These are phyloP conservation scores for Dioscorea dumetorum DNA, from an alignment of 106 monocot species.

Conservation along the genomic window DNA sequence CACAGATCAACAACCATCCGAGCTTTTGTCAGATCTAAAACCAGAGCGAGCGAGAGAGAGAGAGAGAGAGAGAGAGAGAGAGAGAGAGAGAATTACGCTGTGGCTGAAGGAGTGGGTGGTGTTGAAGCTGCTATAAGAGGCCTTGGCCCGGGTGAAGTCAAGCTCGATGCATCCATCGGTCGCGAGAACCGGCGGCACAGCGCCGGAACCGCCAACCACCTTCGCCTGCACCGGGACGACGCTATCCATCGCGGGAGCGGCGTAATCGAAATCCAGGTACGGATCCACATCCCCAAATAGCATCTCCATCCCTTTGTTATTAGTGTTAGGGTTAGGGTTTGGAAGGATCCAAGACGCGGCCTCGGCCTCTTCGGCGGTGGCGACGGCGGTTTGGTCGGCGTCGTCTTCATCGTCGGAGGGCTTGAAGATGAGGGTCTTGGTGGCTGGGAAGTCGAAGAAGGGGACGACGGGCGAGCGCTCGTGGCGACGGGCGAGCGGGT, in stretches of 20 bases:
- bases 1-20: neutral
- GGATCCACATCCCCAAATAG: slow-evolving; percentile 26
- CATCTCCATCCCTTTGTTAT: slow-evolving; percentile 12
- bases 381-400: neutral
- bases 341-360: slow-evolving; percentile 32
- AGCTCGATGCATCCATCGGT: slow-evolving; percentile 8
- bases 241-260: slow-evolving; percentile 20
- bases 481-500: slow-evolving; percentile 60
- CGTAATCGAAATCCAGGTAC: slow-evolving; percentile 38
- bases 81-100: slow-evolving; percentile 20
- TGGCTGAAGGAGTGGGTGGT: slow-evolving; percentile 29
- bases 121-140: slow-evolving; percentile 17
- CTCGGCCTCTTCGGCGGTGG: slow-evolving; percentile 4
- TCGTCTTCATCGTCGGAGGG: slow-evolving; percentile 8
- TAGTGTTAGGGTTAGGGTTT: slow-evolving; percentile 11
- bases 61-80: neutral
- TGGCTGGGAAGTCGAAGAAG: slow-evolving; percentile 8
- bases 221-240: slow-evolving; percentile 38
- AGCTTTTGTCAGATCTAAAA: neutral
- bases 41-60: too few species aligned
- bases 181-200: slow-evolving; percentile 1
- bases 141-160: slow-evolving; percentile 20
- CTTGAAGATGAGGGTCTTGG: neutral
- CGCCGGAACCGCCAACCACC: slow-evolving; percentile 1
- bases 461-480: slow-evolving; percentile 37